A percentile compares a stretch with the other conserved stretches of the same genome.
Evolutionary conservation across 345 rosid species (phyloP).

Genomic region (Brassica carinata): DNA sequence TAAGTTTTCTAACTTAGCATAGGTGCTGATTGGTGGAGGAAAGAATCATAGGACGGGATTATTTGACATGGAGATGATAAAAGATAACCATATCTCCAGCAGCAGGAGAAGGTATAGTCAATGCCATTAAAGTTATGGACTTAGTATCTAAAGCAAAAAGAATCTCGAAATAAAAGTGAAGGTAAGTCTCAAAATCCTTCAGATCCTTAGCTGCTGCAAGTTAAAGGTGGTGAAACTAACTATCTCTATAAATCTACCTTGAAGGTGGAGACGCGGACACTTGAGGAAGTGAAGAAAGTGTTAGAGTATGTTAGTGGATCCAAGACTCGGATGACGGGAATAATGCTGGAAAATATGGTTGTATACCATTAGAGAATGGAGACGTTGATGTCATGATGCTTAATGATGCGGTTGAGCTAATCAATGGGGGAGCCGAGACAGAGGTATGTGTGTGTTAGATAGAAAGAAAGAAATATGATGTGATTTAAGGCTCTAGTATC

Average conservation of each 20-base stretch:
- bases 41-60: conserved; percentile 85
- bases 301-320: conserved; percentile 58
- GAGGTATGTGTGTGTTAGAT: conserved; percentile 52
- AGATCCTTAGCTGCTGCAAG: background rate
- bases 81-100: conserved; percentile 91
- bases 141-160: conserved; percentile 54
- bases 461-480: background rate
- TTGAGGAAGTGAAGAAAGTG: conserved; percentile 78
- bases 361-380: conserved; percentile 69
- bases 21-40: conserved; percentile 97
- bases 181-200: conserved; percentile 47
- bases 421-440: conserved; percentile 72
- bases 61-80: conserved; percentile 95
- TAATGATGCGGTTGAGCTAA: conserved; percentile 65
- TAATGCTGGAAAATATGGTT: conserved; percentile 97
- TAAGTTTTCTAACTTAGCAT: conserved; percentile 1
- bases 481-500: background rate
- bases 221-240: background rate
- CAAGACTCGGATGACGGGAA: conserved; percentile 66
- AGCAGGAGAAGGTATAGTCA: conserved; percentile 81
- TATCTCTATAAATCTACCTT: background rate
- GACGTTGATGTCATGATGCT: conserved; percentile 86
- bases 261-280: conserved; percentile 89
- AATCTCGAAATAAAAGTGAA: conserved; percentile 89
- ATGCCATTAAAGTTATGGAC: conserved; percentile 77